Evolutionary conservation across 805 yeast species (phyloP), one percentile per base, ranked within the genome.

Genomic region (Blastobotrys terrestris): DNA sequence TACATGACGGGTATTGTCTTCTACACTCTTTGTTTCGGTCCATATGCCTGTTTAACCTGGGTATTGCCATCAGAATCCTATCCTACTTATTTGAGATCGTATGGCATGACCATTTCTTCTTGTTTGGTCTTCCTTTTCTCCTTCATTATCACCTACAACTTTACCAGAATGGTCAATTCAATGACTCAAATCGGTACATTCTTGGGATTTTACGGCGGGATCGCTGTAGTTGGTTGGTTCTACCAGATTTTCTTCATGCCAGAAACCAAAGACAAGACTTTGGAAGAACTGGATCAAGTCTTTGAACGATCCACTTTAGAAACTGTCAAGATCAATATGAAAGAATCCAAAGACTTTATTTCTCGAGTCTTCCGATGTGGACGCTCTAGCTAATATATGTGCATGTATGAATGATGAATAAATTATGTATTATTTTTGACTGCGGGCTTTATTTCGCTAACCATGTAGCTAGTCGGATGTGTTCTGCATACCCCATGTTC

Each of bases 1-100:
- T 81, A 81, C 66, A 67, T 83, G 53, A 73, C 85, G 0, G 87
- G 87, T 57, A 71, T 82, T 58, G 79, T 83, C 51, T 64, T 83
- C 18, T 83, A 83, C 69, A 79, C 79, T 81, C 77, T 76, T 50
- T 81, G 81, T 74, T 83, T 82, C 54, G 88, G 87, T 52, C 73
- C 83, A 6, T 82, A 82, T 60, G 79, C 87, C 15, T 77, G 83
- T 58, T 72, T 82, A 61, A 81, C 87, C 0, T 83, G 87, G 87
- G 85, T 82, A 31, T 65, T 80, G 55, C 87, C 87, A 1, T 74
- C 87, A 3, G 87, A 82, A 63, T 76, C 78, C n/a, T 83, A 78
- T 63, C 79, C 79, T 40, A 69, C 79, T 56, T 74, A 77, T 53
- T 73, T 83, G 44, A 77, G 87, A 69, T 75, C 83, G 14, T 69